phyloP scores from a whole-genome alignment of 257 asterid species.

The Lycium ferocissimum region DNA sequence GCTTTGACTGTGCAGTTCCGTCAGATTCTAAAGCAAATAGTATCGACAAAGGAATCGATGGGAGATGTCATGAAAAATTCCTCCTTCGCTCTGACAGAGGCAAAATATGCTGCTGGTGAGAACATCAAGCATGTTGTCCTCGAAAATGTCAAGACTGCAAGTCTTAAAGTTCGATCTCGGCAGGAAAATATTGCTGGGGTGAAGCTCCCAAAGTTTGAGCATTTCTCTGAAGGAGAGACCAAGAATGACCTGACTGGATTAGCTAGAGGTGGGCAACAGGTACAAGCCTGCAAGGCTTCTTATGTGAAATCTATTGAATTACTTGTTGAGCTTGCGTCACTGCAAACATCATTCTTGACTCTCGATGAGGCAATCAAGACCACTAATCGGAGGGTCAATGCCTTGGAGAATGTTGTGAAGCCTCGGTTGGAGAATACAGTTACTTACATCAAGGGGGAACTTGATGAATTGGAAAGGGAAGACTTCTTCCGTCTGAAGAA shows the following conservation, averaged over 20 bases:
- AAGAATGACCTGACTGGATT: conserved; percentile 60
- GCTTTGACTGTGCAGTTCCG: conserved; percentile 60
- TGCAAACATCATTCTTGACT: conserved; percentile 59
- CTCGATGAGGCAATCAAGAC: conserved; percentile 62
- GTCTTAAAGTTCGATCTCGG: conserved; percentile 52
- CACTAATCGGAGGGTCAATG: conserved; percentile 60
- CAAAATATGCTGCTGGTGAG: conserved; percentile 55
- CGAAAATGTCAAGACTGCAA: conserved; percentile 53
- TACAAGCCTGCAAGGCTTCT: conserved; percentile 56
- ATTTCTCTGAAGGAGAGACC: conserved; percentile 56
- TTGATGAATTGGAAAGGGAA: conserved; percentile 60
- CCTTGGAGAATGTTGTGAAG: conserved; percentile 57
- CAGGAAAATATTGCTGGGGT: conserved; percentile 60
- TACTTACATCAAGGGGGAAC: conserved; percentile 55
- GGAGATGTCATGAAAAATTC: conserved; percentile 54
- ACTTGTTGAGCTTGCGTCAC: conserved; percentile 59
- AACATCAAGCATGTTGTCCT: conserved; percentile 58
- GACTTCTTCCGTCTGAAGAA: conserved; percentile 61
- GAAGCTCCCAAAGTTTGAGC: conserved; percentile 54
- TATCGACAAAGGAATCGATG: conserved; percentile 55
- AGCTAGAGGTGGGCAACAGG: conserved; percentile 61
- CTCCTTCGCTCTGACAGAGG: conserved; percentile 54
- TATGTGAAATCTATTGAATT: conserved; percentile 58
- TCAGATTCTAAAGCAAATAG: conserved; percentile 54
- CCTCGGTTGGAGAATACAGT: conserved; percentile 59